Conservation (phyloP, 768 basidiomycete genomes). For the Auricularia sp. region DNA sequence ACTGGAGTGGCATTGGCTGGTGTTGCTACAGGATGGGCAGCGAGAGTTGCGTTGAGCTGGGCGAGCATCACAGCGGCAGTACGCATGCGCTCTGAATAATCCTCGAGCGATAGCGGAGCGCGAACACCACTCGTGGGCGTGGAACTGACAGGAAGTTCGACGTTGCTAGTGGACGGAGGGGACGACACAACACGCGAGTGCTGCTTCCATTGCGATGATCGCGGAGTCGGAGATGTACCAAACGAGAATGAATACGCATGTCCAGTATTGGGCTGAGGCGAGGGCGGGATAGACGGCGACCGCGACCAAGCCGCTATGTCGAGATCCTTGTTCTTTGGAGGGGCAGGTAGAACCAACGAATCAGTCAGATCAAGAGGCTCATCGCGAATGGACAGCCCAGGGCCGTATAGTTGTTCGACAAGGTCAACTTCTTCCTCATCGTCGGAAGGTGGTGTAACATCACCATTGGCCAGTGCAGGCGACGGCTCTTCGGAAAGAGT, state of each 20-base stretch:
- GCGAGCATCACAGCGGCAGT: conserved; percentile 98
- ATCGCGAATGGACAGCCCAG: conserved; percentile 60
- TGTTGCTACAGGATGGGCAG: conserved; percentile 16
- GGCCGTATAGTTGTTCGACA: conserved; percentile 90
- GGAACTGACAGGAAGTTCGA: background rate
- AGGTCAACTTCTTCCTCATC: conserved; percentile 90
- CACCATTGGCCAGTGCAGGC: background rate
- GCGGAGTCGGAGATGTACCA: background rate
- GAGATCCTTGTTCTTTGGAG: conserved; percentile 81
- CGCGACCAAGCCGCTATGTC: conserved; percentile 79
- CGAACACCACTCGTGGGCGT: conserved; percentile 7
- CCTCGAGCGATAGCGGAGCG: conserved; percentile 68
- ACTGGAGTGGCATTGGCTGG: conserved; percentile 10
- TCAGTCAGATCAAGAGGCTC: conserved; percentile 71
- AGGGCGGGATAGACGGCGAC: conserved; percentile 36
- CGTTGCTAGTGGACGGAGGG: background rate
- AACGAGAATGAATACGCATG: background rate
- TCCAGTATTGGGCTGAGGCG: conserved; percentile 20
- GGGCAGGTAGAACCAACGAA: conserved; percentile 68
- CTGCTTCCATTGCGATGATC: background rate
- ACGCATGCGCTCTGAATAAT: conserved; percentile 97
- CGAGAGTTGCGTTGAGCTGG: conserved; percentile 78
- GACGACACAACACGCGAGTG: conserved; percentile 3
- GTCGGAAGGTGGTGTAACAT: conserved; percentile 8
- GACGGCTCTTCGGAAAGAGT: conserved; percentile 2